Conservation (phyloP, 2,329 filamentous ascomycete species). For the Scedosporium apiospermum region DNA sequence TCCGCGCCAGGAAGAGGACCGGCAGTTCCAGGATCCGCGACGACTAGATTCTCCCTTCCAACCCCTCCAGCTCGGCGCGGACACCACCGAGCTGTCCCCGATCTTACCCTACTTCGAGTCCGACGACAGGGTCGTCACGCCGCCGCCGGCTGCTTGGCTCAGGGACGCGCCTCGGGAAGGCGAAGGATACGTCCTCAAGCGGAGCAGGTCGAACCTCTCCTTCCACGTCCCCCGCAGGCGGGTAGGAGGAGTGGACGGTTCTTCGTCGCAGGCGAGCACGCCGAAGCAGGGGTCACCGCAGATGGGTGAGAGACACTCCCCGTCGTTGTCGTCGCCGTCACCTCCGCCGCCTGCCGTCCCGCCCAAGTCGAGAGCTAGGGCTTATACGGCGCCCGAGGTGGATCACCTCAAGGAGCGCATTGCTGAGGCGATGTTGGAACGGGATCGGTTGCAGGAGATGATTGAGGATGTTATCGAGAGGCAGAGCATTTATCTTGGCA, state of each 20-base stretch:
- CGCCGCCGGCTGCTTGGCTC: slow-evolving; percentile 25
- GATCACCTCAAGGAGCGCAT: slow-evolving; percentile 45
- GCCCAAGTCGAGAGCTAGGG: slow-evolving; percentile 33
- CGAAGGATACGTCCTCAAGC: slow-evolving; percentile 25
- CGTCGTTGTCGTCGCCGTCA: slow-evolving; percentile 12
- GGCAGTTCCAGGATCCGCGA: slow-evolving; percentile 3
- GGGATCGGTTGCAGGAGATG: slow-evolving; percentile 47
- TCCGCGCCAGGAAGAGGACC: background rate
- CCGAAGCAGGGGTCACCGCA: background rate
- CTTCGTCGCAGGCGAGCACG: slow-evolving; percentile 5
- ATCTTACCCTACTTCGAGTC: slow-evolving; percentile 41
- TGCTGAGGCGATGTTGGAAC: slow-evolving; percentile 47
- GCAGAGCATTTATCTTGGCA: slow-evolving; percentile 46
- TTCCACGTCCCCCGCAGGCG: slow-evolving; percentile 45
- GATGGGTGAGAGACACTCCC: slow-evolving; percentile 7
- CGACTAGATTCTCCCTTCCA: slow-evolving; percentile 31
- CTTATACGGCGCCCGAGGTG: slow-evolving; percentile 35
- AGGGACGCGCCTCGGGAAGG: slow-evolving; percentile 23
- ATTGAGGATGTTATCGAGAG: slow-evolving; percentile 52
- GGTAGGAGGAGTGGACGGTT: slow-evolving; percentile 17
- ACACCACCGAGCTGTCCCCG: slow-evolving; percentile 41
- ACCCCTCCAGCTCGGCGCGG: slow-evolving; percentile 44
- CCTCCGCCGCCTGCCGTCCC: slow-evolving; percentile 27
- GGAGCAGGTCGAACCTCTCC: slow-evolving; percentile 42
- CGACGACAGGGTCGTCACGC: slow-evolving; percentile 23